Percentiles rank a stretch among this genome's conserved stretches.
phyloP scores from a whole-genome alignment of 257 asterid genomes.

The Anisodus acutangulus region DNA sequence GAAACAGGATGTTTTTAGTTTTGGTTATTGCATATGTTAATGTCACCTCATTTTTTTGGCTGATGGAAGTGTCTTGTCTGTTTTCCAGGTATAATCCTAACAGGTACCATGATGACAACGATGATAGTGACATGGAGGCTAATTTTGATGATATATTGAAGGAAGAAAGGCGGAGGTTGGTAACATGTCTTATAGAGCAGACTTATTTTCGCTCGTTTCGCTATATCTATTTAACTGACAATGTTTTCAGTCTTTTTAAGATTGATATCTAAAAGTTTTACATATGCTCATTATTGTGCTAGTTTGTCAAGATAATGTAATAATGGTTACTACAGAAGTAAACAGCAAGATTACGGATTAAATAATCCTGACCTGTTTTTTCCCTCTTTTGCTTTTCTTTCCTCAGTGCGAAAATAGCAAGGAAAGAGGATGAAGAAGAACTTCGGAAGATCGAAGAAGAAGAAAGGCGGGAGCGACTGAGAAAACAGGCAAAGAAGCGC shows the following conservation, averaged over 20 bases:
- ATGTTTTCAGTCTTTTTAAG: background rate
- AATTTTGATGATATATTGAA: slow-evolving; percentile 60
- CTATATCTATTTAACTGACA: background rate
- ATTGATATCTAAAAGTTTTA: background rate
- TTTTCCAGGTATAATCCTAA: slow-evolving; percentile 73
- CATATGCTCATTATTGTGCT: background rate
- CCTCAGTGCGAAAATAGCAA: slow-evolving; percentile 64
- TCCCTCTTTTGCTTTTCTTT: slow-evolving; percentile 11
- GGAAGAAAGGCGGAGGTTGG: slow-evolving; percentile 85
- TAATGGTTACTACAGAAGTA: background rate
- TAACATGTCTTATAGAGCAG: slow-evolving; percentile 15
- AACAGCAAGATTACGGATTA: background rate
- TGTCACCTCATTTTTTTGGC: background rate
- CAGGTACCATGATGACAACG: slow-evolving; percentile 57
- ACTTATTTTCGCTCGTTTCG: background rate
- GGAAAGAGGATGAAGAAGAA: slow-evolving; percentile 81
- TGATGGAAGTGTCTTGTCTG: background rate
- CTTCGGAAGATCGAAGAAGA: slow-evolving; percentile 74
- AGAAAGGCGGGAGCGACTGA: slow-evolving; percentile 64
- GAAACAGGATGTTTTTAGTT: background rate
- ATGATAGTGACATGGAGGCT: slow-evolving; percentile 89
- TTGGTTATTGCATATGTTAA: background rate
- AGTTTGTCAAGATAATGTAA: background rate
- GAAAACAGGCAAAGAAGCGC: slow-evolving; percentile 67
- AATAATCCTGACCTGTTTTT: slow-evolving; percentile 5